These are phyloP conservation scores for Xylariomycetidae sp. DNA, from an alignment of 2,329 filamentous ascomycete species.

Conservation along the genomic window DNA sequence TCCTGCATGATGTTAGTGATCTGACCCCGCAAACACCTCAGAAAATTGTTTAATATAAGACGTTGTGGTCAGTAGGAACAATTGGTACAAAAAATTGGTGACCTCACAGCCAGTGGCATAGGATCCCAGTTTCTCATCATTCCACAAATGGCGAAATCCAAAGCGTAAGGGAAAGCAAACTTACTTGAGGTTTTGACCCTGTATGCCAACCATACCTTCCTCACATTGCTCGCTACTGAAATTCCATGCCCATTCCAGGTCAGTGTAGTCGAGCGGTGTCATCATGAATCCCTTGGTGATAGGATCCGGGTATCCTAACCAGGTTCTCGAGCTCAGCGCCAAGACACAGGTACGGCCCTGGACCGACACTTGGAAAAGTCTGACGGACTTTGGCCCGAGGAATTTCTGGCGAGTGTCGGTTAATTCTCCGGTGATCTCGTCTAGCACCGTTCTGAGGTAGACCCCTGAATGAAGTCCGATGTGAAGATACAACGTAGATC, in stretches of 20 bases:
- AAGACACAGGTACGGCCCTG: conserved; percentile 80
- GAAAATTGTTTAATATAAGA: conserved; percentile 2
- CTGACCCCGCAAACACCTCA: conserved; percentile 1
- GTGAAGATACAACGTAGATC: conserved; percentile 85
- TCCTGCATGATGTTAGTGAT: conserved; percentile 46
- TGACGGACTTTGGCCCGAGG: conserved; percentile 82
- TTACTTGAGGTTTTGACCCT: conserved; percentile 82
- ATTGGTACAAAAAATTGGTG: conserved; percentile 65
- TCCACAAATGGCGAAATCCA: conserved; percentile 15
- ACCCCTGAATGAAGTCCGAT: conserved; percentile 95
- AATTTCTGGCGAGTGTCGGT: conserved; percentile 94
- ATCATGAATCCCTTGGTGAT: conserved; percentile 85
- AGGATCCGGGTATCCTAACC: conserved; percentile 88
- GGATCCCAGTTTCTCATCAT: conserved; percentile 63
- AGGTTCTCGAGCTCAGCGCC: conserved; percentile 87
- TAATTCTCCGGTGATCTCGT: conserved; percentile 91
- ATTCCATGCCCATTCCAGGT: conserved; percentile 90
- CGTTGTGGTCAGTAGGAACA: conserved; percentile 83
- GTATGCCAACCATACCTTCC: conserved; percentile 90
- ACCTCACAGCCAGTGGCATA: conserved; percentile 52
- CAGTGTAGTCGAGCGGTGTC: conserved; percentile 82
- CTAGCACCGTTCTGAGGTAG: conserved; percentile 88
- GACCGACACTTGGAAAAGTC: conserved; percentile 85
- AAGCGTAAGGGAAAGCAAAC: conserved; percentile 27
- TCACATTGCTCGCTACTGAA: conserved; percentile 93